These are phyloP conservation scores for Cupressus sempervirens DNA, from an alignment of 75 land plant genomes.

Conservation along the genomic window DNA sequence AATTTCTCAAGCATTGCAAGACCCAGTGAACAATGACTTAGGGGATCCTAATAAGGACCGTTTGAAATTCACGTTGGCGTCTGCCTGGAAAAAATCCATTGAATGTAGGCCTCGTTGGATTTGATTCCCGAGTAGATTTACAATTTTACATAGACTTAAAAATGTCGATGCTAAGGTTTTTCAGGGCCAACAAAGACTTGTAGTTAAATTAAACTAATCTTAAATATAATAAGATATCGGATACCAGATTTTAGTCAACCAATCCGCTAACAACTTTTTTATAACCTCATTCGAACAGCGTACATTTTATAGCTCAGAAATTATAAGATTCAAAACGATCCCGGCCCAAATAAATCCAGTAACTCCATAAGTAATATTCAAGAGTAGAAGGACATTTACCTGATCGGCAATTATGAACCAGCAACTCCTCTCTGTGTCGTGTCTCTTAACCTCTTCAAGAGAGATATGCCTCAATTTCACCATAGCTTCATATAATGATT, in stretches of 20 bases:
- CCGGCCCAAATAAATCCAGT: background rate
- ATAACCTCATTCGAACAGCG: background rate
- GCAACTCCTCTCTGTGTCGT: conserved; percentile 6
- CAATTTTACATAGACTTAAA: background rate
- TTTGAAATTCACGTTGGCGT: background rate
- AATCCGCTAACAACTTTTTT: background rate
- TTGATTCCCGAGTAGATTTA: background rate
- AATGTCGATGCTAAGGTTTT: background rate
- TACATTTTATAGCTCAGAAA: background rate
- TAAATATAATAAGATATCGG: background rate
- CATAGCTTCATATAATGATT: background rate
- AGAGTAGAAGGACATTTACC: background rate
- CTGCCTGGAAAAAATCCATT: background rate
- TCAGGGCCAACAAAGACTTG: background rate
- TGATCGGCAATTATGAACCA: background rate
- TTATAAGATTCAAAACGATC: background rate
- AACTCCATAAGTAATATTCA: background rate
- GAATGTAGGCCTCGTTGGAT: background rate
- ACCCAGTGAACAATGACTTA: background rate
- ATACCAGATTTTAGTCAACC: background rate
- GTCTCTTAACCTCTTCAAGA: background rate
- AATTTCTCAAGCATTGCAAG: background rate
- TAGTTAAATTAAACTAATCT: background rate
- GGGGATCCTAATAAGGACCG: background rate
- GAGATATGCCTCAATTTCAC: background rate